Base-by-base conservation (phyloP, 305 asterid species). In the Fraxinus sp. region DNA sequence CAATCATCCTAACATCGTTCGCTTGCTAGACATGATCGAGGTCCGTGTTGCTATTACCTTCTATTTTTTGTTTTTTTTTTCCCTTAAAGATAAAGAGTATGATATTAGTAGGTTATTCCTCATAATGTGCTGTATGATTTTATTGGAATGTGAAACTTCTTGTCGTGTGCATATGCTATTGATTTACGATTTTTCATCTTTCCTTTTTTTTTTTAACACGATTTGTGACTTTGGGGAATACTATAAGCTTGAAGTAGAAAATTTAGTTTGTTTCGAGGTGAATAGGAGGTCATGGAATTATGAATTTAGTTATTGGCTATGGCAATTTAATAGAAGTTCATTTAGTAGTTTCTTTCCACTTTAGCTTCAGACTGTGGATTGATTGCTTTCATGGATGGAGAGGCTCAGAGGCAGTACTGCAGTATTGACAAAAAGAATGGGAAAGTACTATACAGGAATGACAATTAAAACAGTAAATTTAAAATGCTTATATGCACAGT, bases 11-110 rank as follows among this genome's bases (percentile, higher is more conserved):
- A 95, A 95, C 84, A 95, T 95, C 76, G 92, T 93, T 81, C 91
- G 94, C 24, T 85, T 95, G 90, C 97, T 88, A 87, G 98, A 93
- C 59, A 92, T 95, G 98, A 93, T 95, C 83, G 95, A 95, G 97
- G 98, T 93, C n/a, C 10, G 46, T 36, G 32, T 70, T 80, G 36
- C 13, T 7, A 1, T 59, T 59, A 11, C 70, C 70, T n/a, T 64
- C 26, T 20, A 62, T 28, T 28, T 68, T 81, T 26, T 52, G 18
- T 46, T 0, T n/a, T 7, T 14, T 8, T 59, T 11, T 74, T 18
- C 28, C 72, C 24, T 77, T 20, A 75, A 30, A 41, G 57, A 13
- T 64, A 57, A 24, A 24, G 33, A 72, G 33, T 59, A 20, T 18
- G 28, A 57, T 11, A 18, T 59, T 20, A 20, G 20, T 59, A 36